Evolutionary conservation across 1,284 basidiomycete species (phyloP).

Genomic region (Boletellus dicymbophilus): DNA sequence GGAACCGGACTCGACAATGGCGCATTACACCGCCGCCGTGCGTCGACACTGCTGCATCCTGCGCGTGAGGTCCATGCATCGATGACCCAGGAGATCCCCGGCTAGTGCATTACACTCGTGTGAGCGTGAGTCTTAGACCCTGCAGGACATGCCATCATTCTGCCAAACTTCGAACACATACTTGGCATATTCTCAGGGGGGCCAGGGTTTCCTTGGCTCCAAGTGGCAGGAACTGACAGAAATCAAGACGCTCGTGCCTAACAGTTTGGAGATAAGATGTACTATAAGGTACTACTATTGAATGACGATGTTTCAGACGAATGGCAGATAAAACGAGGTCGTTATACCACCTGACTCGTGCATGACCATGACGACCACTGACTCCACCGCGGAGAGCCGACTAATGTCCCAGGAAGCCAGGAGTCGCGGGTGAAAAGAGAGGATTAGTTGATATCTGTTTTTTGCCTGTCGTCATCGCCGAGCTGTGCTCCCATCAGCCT

Average conservation of each 20-base stretch:
- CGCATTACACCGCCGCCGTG: slow-evolving; percentile 5
- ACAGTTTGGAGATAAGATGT: slow-evolving; percentile 10
- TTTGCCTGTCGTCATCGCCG: too few species aligned
- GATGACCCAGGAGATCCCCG: slow-evolving; percentile 9
- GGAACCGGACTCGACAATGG: slow-evolving; percentile 23
- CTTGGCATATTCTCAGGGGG: background rate
- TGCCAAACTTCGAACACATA: background rate
- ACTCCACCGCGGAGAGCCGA: slow-evolving; percentile 29
- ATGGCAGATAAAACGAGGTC: slow-evolving; percentile 3
- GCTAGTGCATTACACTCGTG: background rate
- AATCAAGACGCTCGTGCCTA: background rate
- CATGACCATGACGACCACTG: slow-evolving; percentile 1
- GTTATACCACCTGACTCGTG: background rate
- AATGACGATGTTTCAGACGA: slow-evolving; percentile 17
- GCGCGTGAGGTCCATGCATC: slow-evolving; percentile 9
- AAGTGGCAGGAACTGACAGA: background rate
- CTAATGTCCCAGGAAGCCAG: slow-evolving; percentile 16
- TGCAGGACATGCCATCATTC: slow-evolving; percentile 1
- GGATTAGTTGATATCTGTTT: too few species aligned
- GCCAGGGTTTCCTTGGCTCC: slow-evolving; percentile 2
- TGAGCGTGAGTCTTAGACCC: background rate
- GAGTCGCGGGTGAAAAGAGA: slow-evolving; percentile 16
- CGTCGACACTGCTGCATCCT: too few species aligned
- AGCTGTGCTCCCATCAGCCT: too few species aligned
- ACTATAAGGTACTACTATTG: background rate